These are phyloP conservation scores for Mrakia frigida DNA, from an alignment of 768 basidiomycete genomes.

Conservation along the genomic window DNA sequence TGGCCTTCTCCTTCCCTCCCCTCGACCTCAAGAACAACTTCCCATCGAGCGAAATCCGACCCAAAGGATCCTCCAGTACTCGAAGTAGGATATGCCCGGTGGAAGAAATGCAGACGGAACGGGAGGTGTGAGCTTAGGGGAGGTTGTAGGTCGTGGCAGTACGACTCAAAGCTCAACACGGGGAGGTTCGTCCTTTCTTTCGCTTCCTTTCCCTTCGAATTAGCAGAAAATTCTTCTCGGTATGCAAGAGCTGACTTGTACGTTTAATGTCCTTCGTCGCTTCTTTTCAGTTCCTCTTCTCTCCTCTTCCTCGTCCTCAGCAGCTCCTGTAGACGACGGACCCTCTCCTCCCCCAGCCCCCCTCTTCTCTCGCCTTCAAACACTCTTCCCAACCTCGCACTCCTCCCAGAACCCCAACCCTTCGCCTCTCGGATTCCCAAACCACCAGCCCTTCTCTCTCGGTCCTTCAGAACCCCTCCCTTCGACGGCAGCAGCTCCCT, in stretches of 20 bases:
- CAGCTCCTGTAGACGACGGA: not conserved
- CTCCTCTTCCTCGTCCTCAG: not conserved
- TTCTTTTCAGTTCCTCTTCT: not conserved
- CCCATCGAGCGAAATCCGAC: too few relatives aligned
- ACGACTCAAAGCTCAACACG: not conserved
- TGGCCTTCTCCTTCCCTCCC: too few relatives aligned
- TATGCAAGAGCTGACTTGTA: not conserved
- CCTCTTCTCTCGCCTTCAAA: slow-evolving; percentile 27
- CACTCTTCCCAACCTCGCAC: not conserved
- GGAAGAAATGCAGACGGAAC: not conserved
- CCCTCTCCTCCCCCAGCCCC: slow-evolving; percentile 20
- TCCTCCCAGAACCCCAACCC: not conserved
- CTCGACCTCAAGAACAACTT: too few relatives aligned
- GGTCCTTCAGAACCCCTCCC: not conserved
- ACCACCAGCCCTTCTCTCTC: not conserved
- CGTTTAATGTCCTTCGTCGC: too few relatives aligned
- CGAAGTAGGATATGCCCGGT: not conserved
- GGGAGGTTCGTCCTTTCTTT: not conserved
- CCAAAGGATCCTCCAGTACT: too few relatives aligned
- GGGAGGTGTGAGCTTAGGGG: not conserved
- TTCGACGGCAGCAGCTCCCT: not conserved
- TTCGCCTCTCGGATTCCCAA: not conserved
- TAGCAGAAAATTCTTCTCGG: too few relatives aligned
- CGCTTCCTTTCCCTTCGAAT: not conserved
- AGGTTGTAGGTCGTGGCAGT: not conserved